Conservation (phyloP, 2,329 filamentous ascomycete genomes). For the Colletotrichum zoysiae region DNA sequence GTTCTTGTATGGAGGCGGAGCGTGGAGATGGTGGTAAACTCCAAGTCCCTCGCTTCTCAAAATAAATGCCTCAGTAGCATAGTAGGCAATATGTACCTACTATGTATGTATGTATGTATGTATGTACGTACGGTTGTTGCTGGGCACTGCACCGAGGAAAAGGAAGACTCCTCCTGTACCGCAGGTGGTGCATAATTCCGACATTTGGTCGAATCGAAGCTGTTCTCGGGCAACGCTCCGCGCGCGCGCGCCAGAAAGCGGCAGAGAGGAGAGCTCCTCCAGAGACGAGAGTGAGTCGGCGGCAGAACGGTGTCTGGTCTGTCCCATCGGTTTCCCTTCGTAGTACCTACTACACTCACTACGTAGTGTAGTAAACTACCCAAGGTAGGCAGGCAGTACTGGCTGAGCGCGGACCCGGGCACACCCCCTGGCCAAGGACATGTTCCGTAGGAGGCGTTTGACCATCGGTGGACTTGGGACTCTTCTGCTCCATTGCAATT, state of each 20-base stretch:
- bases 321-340: conserved; percentile 11
- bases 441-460: conserved; percentile 41
- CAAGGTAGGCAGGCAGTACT: conserved; percentile 11
- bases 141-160: not conserved
- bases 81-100: no score
- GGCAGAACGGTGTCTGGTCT: conserved; percentile 16
- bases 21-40: conserved; percentile 28
- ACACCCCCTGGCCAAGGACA: conserved; percentile 39
- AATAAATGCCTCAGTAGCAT: conserved; percentile 41
- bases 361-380: no score
- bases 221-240: conserved; percentile 36
- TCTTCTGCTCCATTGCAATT: not conserved
- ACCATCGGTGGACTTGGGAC: conserved; percentile 38
- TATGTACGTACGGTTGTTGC: conserved; percentile 7
- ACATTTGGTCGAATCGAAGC: conserved; percentile 39
- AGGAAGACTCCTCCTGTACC: not conserved
- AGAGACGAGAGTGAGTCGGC: conserved; percentile 17
- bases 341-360: no score
- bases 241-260: conserved; percentile 17
- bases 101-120: no score
- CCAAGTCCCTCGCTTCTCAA: conserved; percentile 28
- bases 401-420: conserved; percentile 37
- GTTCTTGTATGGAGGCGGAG: conserved; percentile 20
- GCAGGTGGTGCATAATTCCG: conserved; percentile 13
- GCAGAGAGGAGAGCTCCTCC: conserved; percentile 16